Evolutionary conservation across 805 yeast species (phyloP).

Genomic region (Starmera dryadoides): DNA sequence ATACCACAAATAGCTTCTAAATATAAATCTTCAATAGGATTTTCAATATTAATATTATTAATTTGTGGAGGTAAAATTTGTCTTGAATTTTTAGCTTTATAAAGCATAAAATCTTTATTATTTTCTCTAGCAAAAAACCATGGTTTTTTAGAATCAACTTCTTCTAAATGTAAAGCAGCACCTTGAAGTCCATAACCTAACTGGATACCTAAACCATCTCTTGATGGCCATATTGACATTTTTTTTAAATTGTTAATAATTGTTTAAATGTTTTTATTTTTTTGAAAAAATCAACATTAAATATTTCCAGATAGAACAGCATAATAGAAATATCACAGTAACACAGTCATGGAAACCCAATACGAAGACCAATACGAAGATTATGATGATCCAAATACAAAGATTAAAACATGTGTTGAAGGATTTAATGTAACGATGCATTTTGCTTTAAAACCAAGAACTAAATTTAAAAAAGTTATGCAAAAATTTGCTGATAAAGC

Average conservation of each 20-base stretch:
- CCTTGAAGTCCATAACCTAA: conserved; percentile 36
- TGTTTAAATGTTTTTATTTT: no score
- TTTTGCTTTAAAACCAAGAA: conserved; percentile 8
- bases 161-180: conserved; percentile 13
- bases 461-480: conserved; percentile 11
- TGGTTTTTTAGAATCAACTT: conserved; percentile 10
- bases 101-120: conserved; percentile 14
- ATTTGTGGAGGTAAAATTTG: conserved; percentile 5
- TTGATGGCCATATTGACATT: conserved; percentile 31
- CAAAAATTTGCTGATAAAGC: conserved; percentile 7
- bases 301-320: no score
- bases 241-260: no score
- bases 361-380: background rate
- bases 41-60: conserved; percentile 1
- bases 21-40: background rate
- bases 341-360: no score
- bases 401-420: conserved; percentile 11
- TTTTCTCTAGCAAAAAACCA: conserved; percentile 21
- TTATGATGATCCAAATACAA: background rate
- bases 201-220: conserved; percentile 33
- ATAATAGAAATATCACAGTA: no score
- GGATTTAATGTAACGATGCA: conserved; percentile 10
- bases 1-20: background rate
- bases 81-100: conserved; percentile 8
- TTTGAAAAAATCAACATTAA: no score